These are phyloP conservation scores for Tolypocladium pustulatum DNA, from an alignment of 2,329 filamentous ascomycete genomes.

Conservation along the genomic window DNA sequence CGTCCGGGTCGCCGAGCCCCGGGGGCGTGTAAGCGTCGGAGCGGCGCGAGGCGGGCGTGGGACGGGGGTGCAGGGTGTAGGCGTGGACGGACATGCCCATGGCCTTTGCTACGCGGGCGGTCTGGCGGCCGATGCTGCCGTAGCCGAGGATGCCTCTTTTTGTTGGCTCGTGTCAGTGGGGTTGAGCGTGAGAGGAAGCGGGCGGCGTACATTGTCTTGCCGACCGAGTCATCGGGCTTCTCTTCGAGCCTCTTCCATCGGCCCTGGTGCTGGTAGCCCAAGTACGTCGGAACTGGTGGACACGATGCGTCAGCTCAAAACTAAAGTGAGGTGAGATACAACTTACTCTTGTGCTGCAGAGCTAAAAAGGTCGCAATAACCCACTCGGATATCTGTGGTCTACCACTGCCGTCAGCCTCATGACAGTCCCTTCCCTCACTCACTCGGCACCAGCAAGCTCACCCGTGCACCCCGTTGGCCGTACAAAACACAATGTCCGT, in stretches of 20 bases:
- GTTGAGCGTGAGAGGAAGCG: neutral
- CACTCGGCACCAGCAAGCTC: neutral
- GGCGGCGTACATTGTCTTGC: neutral
- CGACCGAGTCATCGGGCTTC: neutral
- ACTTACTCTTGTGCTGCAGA: neutral
- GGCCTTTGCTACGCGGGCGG: constrained; percentile 46
- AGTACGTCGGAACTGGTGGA: neutral
- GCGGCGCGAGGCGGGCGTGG: neutral
- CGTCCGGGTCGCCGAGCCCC: neutral
- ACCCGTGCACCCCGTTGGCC: neutral
- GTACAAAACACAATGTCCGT: neutral
- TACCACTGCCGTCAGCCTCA: neutral
- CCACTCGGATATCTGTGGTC: neutral
- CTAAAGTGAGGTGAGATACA: neutral
- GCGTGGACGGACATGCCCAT: constrained; percentile 65
- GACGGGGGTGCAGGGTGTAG: constrained; percentile 59
- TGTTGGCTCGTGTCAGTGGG: neutral
- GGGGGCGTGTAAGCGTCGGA: neutral
- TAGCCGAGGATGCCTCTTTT: constrained; percentile 42
- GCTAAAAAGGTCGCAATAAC: neutral
- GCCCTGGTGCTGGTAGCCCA: neutral
- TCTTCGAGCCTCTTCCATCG: neutral
- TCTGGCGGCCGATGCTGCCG: constrained; percentile 42
- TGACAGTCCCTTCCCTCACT: neutral
- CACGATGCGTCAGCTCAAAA: neutral